Percentiles rank a stretch among this genome's conserved stretches.
Conservation (phyloP, 2,329 filamentous ascomycete species). For the Scleromitrula shiraiana region DNA sequence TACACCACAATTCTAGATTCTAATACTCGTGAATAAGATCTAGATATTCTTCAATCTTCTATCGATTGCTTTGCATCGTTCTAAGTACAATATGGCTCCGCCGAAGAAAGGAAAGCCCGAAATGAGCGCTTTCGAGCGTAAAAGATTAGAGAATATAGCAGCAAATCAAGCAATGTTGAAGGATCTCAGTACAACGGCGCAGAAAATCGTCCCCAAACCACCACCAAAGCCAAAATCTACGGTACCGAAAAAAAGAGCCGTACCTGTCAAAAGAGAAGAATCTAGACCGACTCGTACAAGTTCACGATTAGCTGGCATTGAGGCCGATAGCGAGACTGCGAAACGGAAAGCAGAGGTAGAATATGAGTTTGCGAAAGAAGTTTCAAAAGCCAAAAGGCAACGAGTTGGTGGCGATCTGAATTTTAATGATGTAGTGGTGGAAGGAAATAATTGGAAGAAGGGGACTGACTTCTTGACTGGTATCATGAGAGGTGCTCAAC, state of each 20-base stretch:
- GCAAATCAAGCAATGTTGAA: slow-evolving; percentile 77
- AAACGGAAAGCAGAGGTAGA: slow-evolving; percentile 63
- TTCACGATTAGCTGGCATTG: slow-evolving; percentile 48
- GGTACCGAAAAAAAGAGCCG: slow-evolving; percentile 33
- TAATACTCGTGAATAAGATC: not conserved
- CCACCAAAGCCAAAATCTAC: slow-evolving; percentile 42
- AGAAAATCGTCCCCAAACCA: slow-evolving; percentile 55
- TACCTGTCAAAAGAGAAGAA: slow-evolving; percentile 40
- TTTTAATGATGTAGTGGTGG: slow-evolving; percentile 70
- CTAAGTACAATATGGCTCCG: slow-evolving; percentile 36
- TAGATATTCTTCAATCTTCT: not conserved
- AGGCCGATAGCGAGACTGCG: slow-evolving; percentile 49
- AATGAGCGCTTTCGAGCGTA: slow-evolving; percentile 79
- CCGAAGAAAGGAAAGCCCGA: slow-evolving; percentile 37
- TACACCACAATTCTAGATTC: not conserved
- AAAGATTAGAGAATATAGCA: slow-evolving; percentile 77
- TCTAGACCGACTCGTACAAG: slow-evolving; percentile 48
- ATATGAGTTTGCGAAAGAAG: slow-evolving; percentile 46
- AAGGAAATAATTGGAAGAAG: slow-evolving; percentile 67
- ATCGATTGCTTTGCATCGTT: not conserved
- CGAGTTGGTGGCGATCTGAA: slow-evolving; percentile 61
- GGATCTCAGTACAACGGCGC: slow-evolving; percentile 65
- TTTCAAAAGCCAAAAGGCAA: slow-evolving; percentile 52
- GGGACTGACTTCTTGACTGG: slow-evolving; percentile 58
- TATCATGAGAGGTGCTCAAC: slow-evolving; percentile 62